phyloP scores from a whole-genome alignment of 257 asterid species.

The Plantago major region DNA sequence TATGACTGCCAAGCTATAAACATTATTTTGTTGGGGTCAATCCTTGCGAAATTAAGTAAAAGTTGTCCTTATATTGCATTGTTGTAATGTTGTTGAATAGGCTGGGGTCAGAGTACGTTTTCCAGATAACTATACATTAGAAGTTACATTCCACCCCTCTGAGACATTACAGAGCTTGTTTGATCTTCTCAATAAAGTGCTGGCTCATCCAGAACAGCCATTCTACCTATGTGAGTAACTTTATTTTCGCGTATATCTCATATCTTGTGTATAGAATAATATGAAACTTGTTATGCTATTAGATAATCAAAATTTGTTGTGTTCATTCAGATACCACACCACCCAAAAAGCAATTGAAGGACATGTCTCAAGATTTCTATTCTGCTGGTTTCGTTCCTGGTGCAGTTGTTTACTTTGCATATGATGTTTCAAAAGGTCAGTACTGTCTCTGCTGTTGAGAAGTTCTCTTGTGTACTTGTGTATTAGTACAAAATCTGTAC shows the following conservation, averaged over 20 bases:
- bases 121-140: constrained; percentile 84
- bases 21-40: background rate
- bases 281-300: constrained; percentile 12
- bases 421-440: constrained; percentile 62
- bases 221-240: constrained; percentile 68
- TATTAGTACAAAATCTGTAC: background rate
- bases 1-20: constrained; percentile 8
- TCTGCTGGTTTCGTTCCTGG: constrained; percentile 93
- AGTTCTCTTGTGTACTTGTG: background rate
- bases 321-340: constrained; percentile 80
- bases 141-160: constrained; percentile 81
- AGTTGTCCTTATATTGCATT: too few relatives aligned
- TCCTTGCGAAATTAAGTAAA: background rate
- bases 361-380: constrained; percentile 65
- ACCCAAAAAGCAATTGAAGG: constrained; percentile 81
- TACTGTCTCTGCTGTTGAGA: background rate
- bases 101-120: constrained; percentile 84
- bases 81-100: constrained; percentile 37
- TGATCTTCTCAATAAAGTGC: constrained; percentile 65
- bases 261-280: too few relatives aligned
- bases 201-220: constrained; percentile 64
- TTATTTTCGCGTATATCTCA: constrained; percentile 6
- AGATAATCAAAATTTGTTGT: constrained; percentile 12
- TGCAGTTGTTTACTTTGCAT: constrained; percentile 83
- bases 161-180: constrained; percentile 74